Evolutionary conservation across 371 early-diverging fungal species (phyloP).

Genomic region (Nematocida major): DNA sequence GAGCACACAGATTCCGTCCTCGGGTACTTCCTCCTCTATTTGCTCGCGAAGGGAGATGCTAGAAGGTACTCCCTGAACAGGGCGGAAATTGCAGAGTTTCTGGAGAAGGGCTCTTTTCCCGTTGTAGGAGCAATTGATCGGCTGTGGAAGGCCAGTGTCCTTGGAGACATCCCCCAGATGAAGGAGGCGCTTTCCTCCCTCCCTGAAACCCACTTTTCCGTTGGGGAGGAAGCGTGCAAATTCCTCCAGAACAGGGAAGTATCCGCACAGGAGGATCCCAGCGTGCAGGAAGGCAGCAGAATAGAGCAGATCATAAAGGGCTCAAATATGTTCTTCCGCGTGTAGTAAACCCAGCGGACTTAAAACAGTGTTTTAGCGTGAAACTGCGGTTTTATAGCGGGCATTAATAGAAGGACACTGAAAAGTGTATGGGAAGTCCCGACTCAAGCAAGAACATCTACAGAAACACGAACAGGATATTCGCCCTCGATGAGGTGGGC

Average conservation of each 20-base stretch:
- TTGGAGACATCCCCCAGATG: constrained; percentile 47
- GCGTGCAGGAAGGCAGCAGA: background rate
- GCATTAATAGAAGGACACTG: constrained; percentile 28
- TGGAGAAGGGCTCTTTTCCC: constrained; percentile 1
- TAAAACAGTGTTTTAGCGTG: constrained; percentile 30
- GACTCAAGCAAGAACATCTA: constrained; percentile 11
- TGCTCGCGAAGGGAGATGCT: constrained; percentile 6
- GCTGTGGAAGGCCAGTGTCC: constrained; percentile 8
- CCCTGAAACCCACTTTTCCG: background rate
- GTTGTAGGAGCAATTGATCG: constrained; percentile 8
- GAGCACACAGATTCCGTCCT: constrained; percentile 22
- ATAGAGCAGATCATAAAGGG: constrained; percentile 23
- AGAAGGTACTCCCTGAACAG: constrained; percentile 25
- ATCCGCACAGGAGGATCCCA: background rate
- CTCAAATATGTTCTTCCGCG: constrained; percentile 48
- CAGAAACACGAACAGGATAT: background rate
- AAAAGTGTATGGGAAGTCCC: constrained; percentile 20
- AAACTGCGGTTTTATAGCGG: constrained; percentile 45
- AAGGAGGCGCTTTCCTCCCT: constrained; percentile 8
- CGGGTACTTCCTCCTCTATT: constrained; percentile 21
- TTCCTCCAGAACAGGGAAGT: background rate
- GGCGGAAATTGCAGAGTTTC: background rate
- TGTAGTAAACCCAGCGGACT: constrained; percentile 5
- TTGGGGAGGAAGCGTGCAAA: constrained; percentile 23
- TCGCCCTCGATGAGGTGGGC: constrained; percentile 43